Base-by-base conservation (phyloP, 495 filamentous ascomycete genomes). In the Filosporella fistucella region DNA sequence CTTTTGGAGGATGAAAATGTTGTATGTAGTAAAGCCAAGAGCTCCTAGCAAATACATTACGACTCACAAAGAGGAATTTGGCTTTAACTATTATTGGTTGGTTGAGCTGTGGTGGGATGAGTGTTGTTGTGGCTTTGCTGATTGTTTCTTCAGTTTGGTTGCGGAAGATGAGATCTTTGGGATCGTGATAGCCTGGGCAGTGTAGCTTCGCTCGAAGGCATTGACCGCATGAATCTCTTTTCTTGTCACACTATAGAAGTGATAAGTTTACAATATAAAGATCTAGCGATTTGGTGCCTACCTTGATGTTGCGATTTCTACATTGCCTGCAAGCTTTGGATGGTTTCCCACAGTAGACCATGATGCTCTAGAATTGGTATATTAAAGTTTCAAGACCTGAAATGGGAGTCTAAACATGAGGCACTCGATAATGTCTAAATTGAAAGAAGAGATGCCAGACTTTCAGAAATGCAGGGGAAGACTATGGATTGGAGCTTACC, bases 281-380 rank as follows among this genome's bases (percentile, higher is more conserved):
- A 12, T 35, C 5, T 12, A 11, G 17, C 14, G 26, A 33, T 42
- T n/a, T 29, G 13, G 18, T 6, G 2, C 29, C 26, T 26, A 38
- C 47, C 29, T 43, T 51, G 14, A 51, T 37, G 17, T 43, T 44
- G 9, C 49, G 42, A 18, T 25, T 41, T 22, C 49, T 39, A 32
- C 49, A 52, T 28, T 40, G 42, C 25, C 42, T 34, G 29, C 49
- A 52, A 22, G 49, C 44, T 24, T 41, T 46, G 13, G 49, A 40
- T 12, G 49, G 49, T 16, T 35, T 46, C 4, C 49, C 49, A 30
- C 49, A 46, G 29, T 40, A 52, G 8, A 52, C 49, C 49, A 52
- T 52, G 3, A 10, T 37, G 43, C 8, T 22, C 18, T n/a, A n/a
- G n/a, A n/a, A n/a, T n/a, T n/a, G n/a, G n/a, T n/a, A n/a, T n/a